Evolutionary conservation across 768 basidiomycete genomes (phyloP).

Genomic region (Psilocybe cyanescens): DNA sequence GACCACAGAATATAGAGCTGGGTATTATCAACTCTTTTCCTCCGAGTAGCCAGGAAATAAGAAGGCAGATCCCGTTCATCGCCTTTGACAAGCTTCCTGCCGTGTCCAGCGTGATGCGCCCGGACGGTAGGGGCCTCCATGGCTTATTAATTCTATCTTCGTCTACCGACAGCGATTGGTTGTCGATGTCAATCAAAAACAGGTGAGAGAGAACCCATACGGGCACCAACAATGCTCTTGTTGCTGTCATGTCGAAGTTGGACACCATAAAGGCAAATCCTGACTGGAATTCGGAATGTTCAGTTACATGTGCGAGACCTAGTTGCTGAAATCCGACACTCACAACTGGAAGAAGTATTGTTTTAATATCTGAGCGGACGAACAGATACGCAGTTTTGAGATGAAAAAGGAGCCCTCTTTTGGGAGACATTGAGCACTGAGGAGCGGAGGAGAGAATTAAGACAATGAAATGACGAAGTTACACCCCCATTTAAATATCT

Average conservation of each 20-base stretch:
- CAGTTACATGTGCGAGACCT: background rate
- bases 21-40: background rate
- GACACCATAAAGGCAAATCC: background rate
- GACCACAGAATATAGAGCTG: background rate
- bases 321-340: background rate
- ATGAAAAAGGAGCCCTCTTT: background rate
- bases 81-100: background rate
- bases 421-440: too few relatives aligned
- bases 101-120: background rate
- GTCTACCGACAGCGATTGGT: background rate
- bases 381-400: constrained; percentile 1
- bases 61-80: background rate
- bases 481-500: too few relatives aligned
- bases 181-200: background rate
- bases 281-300: background rate
- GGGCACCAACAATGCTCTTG: background rate
- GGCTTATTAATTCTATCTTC: constrained; percentile 5
- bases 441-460: too few relatives aligned
- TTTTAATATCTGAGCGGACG: constrained; percentile 1
- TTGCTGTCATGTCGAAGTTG: background rate
- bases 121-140: constrained; percentile 4
- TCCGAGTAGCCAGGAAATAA: background rate
- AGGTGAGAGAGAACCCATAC: background rate
- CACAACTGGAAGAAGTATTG: constrained; percentile 3
- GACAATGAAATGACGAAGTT: too few relatives aligned